These are phyloP conservation scores for Lithohypha guttulata DNA, from an alignment of 2,329 filamentous ascomycete genomes.

Conservation along the genomic window DNA sequence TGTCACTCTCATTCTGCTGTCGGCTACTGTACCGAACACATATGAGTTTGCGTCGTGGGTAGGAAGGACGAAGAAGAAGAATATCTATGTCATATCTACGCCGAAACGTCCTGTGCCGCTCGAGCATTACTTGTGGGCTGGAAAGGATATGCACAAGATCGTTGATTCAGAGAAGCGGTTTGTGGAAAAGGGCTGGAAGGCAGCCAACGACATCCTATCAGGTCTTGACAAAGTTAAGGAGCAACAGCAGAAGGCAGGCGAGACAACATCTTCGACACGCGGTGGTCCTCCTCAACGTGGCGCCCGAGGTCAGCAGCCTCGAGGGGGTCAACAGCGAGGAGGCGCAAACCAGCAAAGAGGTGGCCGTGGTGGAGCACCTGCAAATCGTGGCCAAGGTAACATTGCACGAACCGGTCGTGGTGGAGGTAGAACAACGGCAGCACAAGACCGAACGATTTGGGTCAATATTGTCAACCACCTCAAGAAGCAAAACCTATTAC, in stretches of 20 bases:
- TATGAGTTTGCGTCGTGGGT: conserved; percentile 98
- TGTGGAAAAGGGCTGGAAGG: conserved; percentile 86
- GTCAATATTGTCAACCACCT: conserved; percentile 89
- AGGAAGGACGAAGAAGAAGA: conserved; percentile 92
- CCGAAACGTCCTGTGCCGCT: conserved; percentile 88
- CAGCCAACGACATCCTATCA: conserved; percentile 70
- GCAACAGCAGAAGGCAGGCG: conserved; percentile 41
- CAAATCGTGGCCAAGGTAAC: conserved; percentile 59
- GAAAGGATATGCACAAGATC: conserved; percentile 86
- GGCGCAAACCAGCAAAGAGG: conserved; percentile 39
- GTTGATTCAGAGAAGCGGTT: conserved; percentile 89
- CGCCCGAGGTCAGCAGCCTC: conserved; percentile 43
- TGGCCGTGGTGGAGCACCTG: conserved; percentile 45
- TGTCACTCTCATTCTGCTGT: conserved; percentile 87
- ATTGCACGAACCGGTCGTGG: conserved; percentile 81
- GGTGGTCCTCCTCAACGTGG: conserved; percentile 42
- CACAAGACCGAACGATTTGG: conserved; percentile 94
- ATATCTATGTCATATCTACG: conserved; percentile 98
- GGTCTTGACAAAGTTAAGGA: conserved; percentile 67
- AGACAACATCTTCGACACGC: conserved; percentile 28
- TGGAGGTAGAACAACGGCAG: conserved; percentile 75
- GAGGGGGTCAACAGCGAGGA: conserved; percentile 45
- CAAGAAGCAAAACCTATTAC: conserved; percentile 74
- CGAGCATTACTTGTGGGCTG: conserved; percentile 93
- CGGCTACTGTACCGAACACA: conserved; percentile 93